Percentiles rank a stretch among this genome's conserved stretches.
Conservation (phyloP, 768 basidiomycete species). For the Phylloporus scabripes region DNA sequence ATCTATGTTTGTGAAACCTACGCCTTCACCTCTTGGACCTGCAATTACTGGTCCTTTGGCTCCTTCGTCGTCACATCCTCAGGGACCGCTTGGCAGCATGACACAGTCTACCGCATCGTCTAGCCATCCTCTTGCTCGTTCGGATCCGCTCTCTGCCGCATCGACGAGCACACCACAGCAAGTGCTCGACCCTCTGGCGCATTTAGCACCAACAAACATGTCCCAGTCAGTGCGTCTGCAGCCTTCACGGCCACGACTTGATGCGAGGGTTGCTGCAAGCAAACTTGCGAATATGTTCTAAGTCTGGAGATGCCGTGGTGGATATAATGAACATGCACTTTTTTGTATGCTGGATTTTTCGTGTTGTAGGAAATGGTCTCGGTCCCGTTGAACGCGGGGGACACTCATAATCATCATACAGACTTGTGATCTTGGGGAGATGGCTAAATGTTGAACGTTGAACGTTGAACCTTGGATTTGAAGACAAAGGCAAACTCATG, state of each 20-base stretch:
- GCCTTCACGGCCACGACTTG: conserved; percentile 67
- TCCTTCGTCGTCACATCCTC: conserved; percentile 30
- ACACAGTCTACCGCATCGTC: conserved; percentile 8
- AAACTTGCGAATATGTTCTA: conserved; percentile 89
- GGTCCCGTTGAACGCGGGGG: not conserved
- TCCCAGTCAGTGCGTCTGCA: conserved; percentile 68
- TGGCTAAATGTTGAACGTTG: not conserved
- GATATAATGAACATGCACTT: conserved; percentile 3
- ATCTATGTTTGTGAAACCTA: conserved; percentile 70
- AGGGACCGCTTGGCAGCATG: conserved; percentile 14
- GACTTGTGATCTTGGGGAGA: not conserved
- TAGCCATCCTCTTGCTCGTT: conserved; percentile 15
- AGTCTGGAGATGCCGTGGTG: conserved; percentile 4
- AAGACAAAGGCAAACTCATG: not conserved
- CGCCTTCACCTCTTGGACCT: conserved; percentile 34
- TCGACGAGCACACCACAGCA: conserved; percentile 22
- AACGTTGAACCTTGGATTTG: not conserved
- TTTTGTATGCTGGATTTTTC: conserved; percentile 19
- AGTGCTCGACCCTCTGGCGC: conserved; percentile 59
- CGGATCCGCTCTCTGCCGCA: conserved; percentile 13
- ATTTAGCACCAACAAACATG: conserved; percentile 58
- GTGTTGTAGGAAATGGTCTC: conserved; percentile 6
- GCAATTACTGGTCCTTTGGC: conserved; percentile 33
- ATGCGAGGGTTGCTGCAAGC: conserved; percentile 81
- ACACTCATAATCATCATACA: not conserved